Conservation (phyloP, 2,329 filamentous ascomycete genomes). For the Orbilia javanica region DNA sequence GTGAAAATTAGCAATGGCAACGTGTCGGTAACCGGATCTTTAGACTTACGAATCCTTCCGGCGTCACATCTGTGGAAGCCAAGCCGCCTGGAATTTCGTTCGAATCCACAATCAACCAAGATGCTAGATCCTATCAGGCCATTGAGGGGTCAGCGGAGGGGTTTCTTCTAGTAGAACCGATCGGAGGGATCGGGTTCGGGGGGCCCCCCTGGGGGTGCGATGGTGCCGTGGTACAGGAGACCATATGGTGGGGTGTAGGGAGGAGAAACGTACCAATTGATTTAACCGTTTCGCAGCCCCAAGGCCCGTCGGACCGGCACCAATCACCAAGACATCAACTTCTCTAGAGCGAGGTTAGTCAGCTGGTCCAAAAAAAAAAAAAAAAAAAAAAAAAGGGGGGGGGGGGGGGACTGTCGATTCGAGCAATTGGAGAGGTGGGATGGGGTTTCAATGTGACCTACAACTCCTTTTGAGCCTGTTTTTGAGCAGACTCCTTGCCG, state of each 20-base stretch:
- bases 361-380: conserved; percentile 6
- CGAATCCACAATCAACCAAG: conserved; percentile 95
- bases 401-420: too few relatives aligned
- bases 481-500: conserved; percentile 35
- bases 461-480: conserved; percentile 21
- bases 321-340: conserved; percentile 97
- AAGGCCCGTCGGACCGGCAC: conserved; percentile 95
- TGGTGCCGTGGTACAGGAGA: conserved; percentile 13
- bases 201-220: neutral
- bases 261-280: conserved; percentile 79
- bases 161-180: neutral
- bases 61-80: conserved; percentile 92
- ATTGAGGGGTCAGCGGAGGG: conserved; percentile 23
- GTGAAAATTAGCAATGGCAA: conserved; percentile 3
- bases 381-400: too few relatives aligned
- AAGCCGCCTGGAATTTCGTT: conserved; percentile 94
- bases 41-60: conserved; percentile 92
- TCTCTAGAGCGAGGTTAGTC: conserved; percentile 70
- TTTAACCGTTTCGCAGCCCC: conserved; percentile 98
- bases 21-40: conserved; percentile 6
- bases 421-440: neutral
- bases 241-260: neutral
- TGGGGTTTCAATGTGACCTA: conserved; percentile 13
- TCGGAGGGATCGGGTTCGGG: conserved; percentile 8
- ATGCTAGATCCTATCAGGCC: conserved; percentile 79